phyloP scores from a whole-genome alignment of 441 rosid species.

The Adansonia rubrostipa region DNA sequence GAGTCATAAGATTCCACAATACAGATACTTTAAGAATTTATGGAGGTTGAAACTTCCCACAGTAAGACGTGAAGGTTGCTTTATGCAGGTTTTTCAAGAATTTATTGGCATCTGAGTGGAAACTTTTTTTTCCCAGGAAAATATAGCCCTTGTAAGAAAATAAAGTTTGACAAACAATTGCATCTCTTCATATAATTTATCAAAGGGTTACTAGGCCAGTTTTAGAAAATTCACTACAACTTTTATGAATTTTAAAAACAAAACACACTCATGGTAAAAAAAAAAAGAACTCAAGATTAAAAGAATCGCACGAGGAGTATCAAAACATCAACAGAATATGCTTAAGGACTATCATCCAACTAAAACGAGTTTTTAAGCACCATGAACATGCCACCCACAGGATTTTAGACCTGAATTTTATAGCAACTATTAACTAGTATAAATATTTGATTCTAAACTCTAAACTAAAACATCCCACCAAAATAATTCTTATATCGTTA shows the following conservation, averaged over 20 bases:
- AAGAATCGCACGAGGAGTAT: neutral
- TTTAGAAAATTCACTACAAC: neutral
- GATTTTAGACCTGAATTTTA: neutral
- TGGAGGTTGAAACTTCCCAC: neutral
- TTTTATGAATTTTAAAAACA: neutral
- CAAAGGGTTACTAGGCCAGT: neutral
- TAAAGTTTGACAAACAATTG: neutral
- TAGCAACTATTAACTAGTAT: neutral
- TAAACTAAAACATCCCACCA: neutral
- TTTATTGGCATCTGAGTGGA: neutral
- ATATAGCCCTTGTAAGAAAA: neutral
- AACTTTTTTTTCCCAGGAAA: neutral
- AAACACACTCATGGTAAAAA: neutral
- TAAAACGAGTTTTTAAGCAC: neutral
- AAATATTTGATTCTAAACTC: constrained; percentile 8
- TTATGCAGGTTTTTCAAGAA: constrained; percentile 5
- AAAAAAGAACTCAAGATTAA: neutral
- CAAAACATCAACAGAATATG: neutral
- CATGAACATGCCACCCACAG: neutral
- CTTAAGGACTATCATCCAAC: neutral
- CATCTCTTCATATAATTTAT: neutral
- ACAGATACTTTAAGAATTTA: neutral
- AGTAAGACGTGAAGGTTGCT: neutral
- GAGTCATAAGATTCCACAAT: neutral
- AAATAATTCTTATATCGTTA: neutral